Conservation (phyloP, 352 stramenopile species). For the Salisapilia sapeloensis region DNA sequence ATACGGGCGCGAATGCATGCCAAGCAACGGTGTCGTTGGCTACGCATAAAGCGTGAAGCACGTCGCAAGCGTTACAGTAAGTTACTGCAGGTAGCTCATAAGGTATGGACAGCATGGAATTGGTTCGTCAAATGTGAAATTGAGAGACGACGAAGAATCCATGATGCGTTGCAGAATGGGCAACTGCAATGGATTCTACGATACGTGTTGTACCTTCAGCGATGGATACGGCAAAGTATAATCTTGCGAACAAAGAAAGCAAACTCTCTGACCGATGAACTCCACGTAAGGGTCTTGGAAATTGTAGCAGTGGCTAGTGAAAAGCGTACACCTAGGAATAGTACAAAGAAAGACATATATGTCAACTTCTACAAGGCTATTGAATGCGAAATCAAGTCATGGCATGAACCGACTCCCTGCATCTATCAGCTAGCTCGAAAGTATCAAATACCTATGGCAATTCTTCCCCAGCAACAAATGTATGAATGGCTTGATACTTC, state of each 20-base stretch:
- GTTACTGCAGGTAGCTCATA: neutral
- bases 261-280: slow-evolving; percentile 1
- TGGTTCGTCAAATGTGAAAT: neutral
- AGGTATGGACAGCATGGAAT: slow-evolving; percentile 2
- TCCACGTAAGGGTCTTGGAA: slow-evolving; percentile 1
- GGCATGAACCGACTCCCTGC: slow-evolving; percentile 9
- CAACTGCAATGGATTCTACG: slow-evolving; percentile 5
- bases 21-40: slow-evolving; percentile 8
- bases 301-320: slow-evolving; percentile 5
- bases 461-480: slow-evolving; percentile 11
- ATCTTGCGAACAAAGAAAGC: slow-evolving; percentile 1
- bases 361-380: slow-evolving; percentile 2
- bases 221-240: slow-evolving; percentile 1
- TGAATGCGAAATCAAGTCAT: slow-evolving; percentile 12
- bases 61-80: neutral
- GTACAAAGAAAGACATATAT: no score
- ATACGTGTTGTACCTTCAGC: slow-evolving; percentile 5
- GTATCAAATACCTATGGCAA: slow-evolving; percentile 12
- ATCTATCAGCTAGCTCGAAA: slow-evolving; percentile 9
- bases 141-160: slow-evolving; percentile 1
- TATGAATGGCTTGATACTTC: slow-evolving; percentile 8
- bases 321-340: no score
- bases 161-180: slow-evolving; percentile 1
- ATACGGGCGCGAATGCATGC: slow-evolving; percentile 6
- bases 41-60: slow-evolving; percentile 1